Base-by-base conservation (phyloP, 192 early-diverging fungal genomes). In the Backusella psychrophila region DNA sequence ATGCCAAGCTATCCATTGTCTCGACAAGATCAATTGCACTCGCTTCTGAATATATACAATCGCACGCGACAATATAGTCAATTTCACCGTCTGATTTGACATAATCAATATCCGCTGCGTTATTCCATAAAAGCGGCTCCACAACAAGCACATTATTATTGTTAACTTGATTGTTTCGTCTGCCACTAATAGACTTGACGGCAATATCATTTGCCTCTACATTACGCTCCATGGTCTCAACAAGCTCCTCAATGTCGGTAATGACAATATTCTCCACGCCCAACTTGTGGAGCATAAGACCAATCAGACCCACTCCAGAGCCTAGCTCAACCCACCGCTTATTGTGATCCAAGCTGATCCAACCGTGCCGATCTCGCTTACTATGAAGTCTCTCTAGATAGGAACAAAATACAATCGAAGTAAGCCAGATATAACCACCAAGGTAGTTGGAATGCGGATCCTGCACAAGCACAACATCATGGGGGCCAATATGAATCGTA, bases 31-130 rank as follows among this genome's bases (percentile, higher is more conserved):
- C 82, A 26, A 78, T 65, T 17, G 82, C 82, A 56, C 82, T 83
- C 19, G 82, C 79, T 63, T 83, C 82, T 17, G 82, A 83, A 73
- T 83, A 83, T 41, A 83, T 83, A 34, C 82, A 83, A 66, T 83
- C 82, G 26, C 78, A 80, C 1, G 82, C 82, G 7, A 83, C 73
- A 14, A 83, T 77, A 52, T 83, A 80, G 66, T 83, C 82, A 52
- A 77, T 76, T 15, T 52, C 41, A 9, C 74, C 76, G 12, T 26
- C 44, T 9, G 69, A 72, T 42, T 77, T 77, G 11, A 80, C 65
- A 59, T 67, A 56, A 9, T 34, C 14, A 21, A 80, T 80, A 38
- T 72, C 71, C 3, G 71, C 39, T 8, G 66, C 72, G 42, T 83
- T 70, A 15, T 73, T 67, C 82, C 82, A 83, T 33, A 83, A 72